phyloP scores from a whole-genome alignment of 2,329 filamentous ascomycete species.

The Hypoxylon sp. region DNA sequence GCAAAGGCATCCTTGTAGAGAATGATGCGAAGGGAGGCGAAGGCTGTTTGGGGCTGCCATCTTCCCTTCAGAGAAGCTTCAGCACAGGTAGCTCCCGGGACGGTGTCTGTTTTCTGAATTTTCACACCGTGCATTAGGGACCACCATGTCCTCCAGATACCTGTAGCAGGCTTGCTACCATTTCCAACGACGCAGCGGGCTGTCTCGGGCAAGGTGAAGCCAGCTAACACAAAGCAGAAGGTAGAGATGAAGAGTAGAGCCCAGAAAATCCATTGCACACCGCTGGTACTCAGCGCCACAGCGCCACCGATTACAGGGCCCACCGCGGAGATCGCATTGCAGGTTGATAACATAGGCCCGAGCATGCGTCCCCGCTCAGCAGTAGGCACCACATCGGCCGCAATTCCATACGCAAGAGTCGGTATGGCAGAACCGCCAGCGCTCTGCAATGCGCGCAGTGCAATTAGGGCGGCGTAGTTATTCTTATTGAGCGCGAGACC shows the following conservation, averaged over 20 bases:
- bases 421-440: constrained; percentile 6
- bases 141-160: constrained; percentile 9
- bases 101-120: background rate
- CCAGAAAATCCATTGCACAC: constrained; percentile 6
- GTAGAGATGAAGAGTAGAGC: constrained; percentile 1
- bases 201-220: constrained; percentile 8
- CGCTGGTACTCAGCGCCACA: constrained; percentile 3
- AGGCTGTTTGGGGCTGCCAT: background rate
- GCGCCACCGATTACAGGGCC: constrained; percentile 8
- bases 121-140: background rate
- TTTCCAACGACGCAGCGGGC: constrained; percentile 4
- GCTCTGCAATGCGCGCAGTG: constrained; percentile 9
- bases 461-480: constrained; percentile 5
- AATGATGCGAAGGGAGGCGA: constrained; percentile 2
- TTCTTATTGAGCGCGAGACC: constrained; percentile 7
- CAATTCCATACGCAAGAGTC: constrained; percentile 9
- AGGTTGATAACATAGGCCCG: constrained; percentile 9
- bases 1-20: constrained; percentile 5
- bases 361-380: constrained; percentile 13
- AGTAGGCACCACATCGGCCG: constrained; percentile 6
- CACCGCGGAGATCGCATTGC: constrained; percentile 5
- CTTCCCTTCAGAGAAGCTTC: background rate
- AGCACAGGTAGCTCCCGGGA: background rate
- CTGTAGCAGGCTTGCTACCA: background rate
- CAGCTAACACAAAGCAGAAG: constrained; percentile 1